These are phyloP conservation scores for Aspergillus latus DNA, from an alignment of 2,329 filamentous ascomycete genomes.

Conservation along the genomic window DNA sequence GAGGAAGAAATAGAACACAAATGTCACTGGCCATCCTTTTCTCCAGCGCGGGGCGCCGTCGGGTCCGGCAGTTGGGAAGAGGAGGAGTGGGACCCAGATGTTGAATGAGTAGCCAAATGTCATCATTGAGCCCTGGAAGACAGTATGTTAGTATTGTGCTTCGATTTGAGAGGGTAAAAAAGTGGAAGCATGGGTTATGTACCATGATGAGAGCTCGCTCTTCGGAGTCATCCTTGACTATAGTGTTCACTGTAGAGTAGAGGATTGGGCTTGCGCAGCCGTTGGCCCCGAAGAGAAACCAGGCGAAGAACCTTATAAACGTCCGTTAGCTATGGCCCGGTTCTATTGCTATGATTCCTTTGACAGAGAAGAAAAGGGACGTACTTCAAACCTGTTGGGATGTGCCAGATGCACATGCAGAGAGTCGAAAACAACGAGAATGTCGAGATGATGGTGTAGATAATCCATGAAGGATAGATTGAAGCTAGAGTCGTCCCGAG, in stretches of 20 bases:
- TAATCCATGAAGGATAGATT: constrained; percentile 52
- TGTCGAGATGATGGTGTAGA: constrained; percentile 45
- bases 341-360: constrained; percentile 35
- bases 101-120: constrained; percentile 49
- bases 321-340: background rate
- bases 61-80: constrained; percentile 45
- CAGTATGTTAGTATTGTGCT: background rate
- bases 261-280: constrained; percentile 46
- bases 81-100: constrained; percentile 47
- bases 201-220: constrained; percentile 41
- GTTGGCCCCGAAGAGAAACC: constrained; percentile 43
- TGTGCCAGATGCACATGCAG: constrained; percentile 52
- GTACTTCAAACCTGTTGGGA: constrained; percentile 51
- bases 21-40: constrained; percentile 51
- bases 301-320: constrained; percentile 39
- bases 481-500: constrained; percentile 53
- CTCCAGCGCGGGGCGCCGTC: constrained; percentile 49
- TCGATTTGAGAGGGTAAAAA: background rate
- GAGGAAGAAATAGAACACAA: constrained; percentile 48
- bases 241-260: constrained; percentile 47
- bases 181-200: background rate
- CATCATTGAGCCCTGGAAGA: constrained; percentile 46
- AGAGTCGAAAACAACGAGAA: constrained; percentile 48
- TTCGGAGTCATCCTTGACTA: constrained; percentile 42
- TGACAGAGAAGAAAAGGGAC: constrained; percentile 42